phyloP scores from a whole-genome alignment of 345 rosid species.

The Syzygium grande region DNA sequence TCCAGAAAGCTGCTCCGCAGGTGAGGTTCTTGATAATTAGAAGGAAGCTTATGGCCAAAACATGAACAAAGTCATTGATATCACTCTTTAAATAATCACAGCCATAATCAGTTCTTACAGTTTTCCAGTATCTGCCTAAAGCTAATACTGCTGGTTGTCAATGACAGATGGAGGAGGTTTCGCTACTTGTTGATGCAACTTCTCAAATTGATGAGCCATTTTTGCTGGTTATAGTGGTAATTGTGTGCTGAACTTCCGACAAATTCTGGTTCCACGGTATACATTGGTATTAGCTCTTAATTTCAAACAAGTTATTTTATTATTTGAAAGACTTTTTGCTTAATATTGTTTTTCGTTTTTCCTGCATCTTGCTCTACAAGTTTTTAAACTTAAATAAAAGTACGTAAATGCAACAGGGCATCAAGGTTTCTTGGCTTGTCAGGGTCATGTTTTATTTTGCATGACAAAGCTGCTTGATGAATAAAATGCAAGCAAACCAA shows the following conservation, averaged over 20 bases:
- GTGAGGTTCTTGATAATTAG: slow-evolving; percentile 44
- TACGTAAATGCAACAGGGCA: background rate
- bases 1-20: slow-evolving; percentile 89
- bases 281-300: slow-evolving; percentile 89
- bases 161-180: slow-evolving; percentile 89
- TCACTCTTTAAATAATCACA: slow-evolving; percentile 16
- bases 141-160: slow-evolving; percentile 16
- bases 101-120: slow-evolving; percentile 4
- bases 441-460: background rate
- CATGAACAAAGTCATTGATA: slow-evolving; percentile 34
- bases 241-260: slow-evolving; percentile 98
- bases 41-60: background rate
- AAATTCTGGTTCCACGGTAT: slow-evolving; percentile 95
- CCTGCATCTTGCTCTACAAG: background rate
- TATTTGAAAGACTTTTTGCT: slow-evolving; percentile 16
- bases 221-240: slow-evolving; percentile 98
- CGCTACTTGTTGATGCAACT: slow-evolving; percentile 81
- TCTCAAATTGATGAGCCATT: slow-evolving; percentile 93
- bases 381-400: background rate
- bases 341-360: slow-evolving; percentile 4
- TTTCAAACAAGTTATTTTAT: slow-evolving; percentile 36
- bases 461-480: background rate
- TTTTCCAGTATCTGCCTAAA: slow-evolving; percentile 13
- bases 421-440: background rate
- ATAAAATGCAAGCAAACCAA: background rate